phyloP scores from a whole-genome alignment of 1,139 yeast genomes.

The Hyphopichia wangnamkhiaoensis region DNA sequence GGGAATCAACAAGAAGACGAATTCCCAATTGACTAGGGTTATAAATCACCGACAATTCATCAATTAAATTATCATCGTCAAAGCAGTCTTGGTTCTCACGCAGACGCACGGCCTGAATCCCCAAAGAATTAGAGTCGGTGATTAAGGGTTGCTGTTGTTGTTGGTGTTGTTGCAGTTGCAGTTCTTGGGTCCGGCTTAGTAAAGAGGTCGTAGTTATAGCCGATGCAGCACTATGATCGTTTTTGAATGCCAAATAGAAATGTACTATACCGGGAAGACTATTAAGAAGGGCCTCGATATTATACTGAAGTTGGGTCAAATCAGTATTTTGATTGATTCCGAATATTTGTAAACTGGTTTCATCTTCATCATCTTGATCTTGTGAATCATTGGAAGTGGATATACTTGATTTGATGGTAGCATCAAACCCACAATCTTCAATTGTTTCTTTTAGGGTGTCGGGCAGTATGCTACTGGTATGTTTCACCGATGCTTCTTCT shows the following conservation, averaged over 20 bases:
- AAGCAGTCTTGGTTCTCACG: constrained; percentile 11
- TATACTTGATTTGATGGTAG: constrained; percentile 1
- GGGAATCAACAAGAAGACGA: constrained; percentile 52
- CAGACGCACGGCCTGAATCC: constrained; percentile 14
- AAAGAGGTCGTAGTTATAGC: constrained; percentile 7
- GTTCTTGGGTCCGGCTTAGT: constrained; percentile 8
- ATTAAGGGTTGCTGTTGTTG: constrained; percentile 5
- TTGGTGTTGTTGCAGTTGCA: constrained; percentile 2
- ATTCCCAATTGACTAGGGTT: constrained; percentile 52
- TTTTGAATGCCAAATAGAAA: constrained; percentile 22
- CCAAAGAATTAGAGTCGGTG: constrained; percentile 16
- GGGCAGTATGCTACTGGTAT: constrained; percentile 32
- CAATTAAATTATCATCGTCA: constrained; percentile 19
- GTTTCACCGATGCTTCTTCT: constrained; percentile 64
- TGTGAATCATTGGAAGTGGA: not conserved
- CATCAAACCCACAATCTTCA: constrained; percentile 43
- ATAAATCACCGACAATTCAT: constrained; percentile 47
- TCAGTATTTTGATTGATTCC: constrained; percentile 34
- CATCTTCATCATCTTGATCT: constrained; percentile 25
- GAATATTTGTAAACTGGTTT: constrained; percentile 30
- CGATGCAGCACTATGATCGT: constrained; percentile 4
- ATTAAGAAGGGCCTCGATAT: constrained; percentile 40
- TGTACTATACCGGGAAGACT: constrained; percentile 31
- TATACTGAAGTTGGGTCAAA: constrained; percentile 32
- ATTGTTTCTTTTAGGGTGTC: constrained; percentile 27